Evolutionary conservation across 331 rosid species (phyloP).

Genomic region (Pyracantha coccinea): DNA sequence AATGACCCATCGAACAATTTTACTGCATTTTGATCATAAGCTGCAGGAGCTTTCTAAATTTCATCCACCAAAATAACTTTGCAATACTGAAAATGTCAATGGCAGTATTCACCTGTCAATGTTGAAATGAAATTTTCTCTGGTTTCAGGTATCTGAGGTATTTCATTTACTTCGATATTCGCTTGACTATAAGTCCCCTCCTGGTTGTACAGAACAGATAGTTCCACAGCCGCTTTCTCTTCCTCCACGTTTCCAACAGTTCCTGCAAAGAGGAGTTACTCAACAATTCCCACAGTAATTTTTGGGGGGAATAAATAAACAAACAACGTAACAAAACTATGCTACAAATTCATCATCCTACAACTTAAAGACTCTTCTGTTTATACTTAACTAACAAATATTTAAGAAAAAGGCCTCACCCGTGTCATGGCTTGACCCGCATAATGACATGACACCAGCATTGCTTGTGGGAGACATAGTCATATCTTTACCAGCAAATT

Average conservation of each 20-base stretch:
- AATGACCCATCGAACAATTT: neutral
- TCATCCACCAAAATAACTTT: neutral
- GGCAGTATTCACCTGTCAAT: slow-evolving; percentile 34
- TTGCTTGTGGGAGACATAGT: slow-evolving; percentile 13
- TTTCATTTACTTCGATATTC: slow-evolving; percentile 6
- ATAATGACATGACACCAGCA: slow-evolving; percentile 19
- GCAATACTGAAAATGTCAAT: slow-evolving; percentile 2
- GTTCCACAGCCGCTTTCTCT: slow-evolving; percentile 16
- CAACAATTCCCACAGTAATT: slow-evolving; percentile 3
- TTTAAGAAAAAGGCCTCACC: slow-evolving; percentile 17
- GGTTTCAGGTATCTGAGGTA: slow-evolving; percentile 17
- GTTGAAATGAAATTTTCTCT: slow-evolving; percentile 19
- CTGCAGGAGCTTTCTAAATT: slow-evolving; percentile 3
- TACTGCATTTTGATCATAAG: neutral
- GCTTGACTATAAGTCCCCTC: slow-evolving; percentile 14
- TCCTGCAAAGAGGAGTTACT: slow-evolving; percentile 35
- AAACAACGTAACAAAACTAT: neutral
- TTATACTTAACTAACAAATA: neutral
- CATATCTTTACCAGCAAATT: slow-evolving; percentile 13
- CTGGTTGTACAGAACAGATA: slow-evolving; percentile 12
- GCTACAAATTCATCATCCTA: neutral
- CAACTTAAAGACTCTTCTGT: neutral
- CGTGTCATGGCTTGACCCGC: slow-evolving; percentile 20
- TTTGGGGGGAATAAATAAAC: neutral
- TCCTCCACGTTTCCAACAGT: slow-evolving; percentile 20